Conservation (phyloP, 75 land plant genomes). For the Pinus tabuliformis region DNA sequence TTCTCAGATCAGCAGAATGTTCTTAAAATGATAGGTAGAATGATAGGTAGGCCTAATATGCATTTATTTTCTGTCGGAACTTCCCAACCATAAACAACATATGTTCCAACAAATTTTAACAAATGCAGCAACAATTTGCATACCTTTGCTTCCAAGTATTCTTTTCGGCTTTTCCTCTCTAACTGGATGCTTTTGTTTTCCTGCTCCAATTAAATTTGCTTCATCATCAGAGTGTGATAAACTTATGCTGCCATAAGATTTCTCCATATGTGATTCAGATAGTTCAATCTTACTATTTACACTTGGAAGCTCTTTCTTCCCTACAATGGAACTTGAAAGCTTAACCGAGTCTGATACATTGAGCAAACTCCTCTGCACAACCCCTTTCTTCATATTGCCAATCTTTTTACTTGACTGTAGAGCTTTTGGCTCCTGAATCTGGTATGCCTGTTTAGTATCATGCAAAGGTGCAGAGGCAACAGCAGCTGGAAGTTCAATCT, state of each 20-base stretch:
- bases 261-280: conserved; percentile 16
- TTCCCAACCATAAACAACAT: not conserved
- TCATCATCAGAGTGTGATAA: conserved; percentile 17
- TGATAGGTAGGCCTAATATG: not conserved
- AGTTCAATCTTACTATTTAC: conserved; percentile 48
- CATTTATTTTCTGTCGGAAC: not conserved
- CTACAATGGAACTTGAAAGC: conserved; percentile 19
- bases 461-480: conserved; percentile 6
- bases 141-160: conserved; percentile 48
- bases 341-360: not conserved
- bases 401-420: conserved; percentile 6
- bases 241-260: conserved; percentile 8
- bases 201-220: conserved; percentile 13
- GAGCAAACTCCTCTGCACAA: conserved; percentile 13
- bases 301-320: conserved; percentile 21
- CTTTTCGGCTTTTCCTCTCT: conserved; percentile 34
- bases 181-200: conserved; percentile 16
- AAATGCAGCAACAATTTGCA: not conserved
- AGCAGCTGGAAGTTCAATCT: conserved; percentile 10
- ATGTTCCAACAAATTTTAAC: not conserved
- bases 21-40: not conserved
- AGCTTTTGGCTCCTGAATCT: conserved; percentile 2
- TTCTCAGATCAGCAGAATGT: not conserved
- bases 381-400: conserved; percentile 32
- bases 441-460: conserved; percentile 13